Base-by-base conservation (phyloP, 305 asterid genomes). In the Fraxinus greggii region DNA sequence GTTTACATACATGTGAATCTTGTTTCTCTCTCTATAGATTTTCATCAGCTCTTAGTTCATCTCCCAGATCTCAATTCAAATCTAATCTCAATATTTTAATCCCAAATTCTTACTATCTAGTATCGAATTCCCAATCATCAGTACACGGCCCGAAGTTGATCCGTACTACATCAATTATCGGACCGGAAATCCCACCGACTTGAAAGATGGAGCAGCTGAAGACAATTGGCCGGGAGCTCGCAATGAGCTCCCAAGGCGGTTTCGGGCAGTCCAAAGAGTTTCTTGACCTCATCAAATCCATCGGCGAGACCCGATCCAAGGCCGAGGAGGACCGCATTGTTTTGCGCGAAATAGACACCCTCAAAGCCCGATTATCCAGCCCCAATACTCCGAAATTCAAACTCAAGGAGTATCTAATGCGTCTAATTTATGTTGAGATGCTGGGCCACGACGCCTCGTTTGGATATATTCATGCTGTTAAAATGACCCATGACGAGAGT, bases 231-330 rank as follows among this genome's bases (percentile, higher is more conserved):
- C 92, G 99, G 88, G 99, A 97, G 98, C 97, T 95, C 89, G 96
- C 99, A 54, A 93, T 95, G 98, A 92, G 98, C 87, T 93, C 98
- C 87, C 99, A 92, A 86, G 98, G 96, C 28, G 98, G 97, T 70
- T 93, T 93, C 80, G 95, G 94, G 56, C 99, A 96, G 82, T 94
- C 99, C 17, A 96, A 94, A 72, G 99, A 96, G 88, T 96, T 93
- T 86, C 92, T 92, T 4, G 98, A 94, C 92, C 94, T 94, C 78
- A 91, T 96, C 77, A 96, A 94, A 84, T 96, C 98, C 4, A 96
- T 96, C 80, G 99, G 99, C 26, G 99, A 96, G 87, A 86, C 98
- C 80, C 98, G 98, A 92, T 97, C 99, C 90, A 97, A 97, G 79
- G 91, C 98, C 17, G 99, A 97, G 87, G 99, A 94, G 80, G 98